Conservation (phyloP, 2,329 filamentous ascomycete species). For the Alternaria rosae region DNA sequence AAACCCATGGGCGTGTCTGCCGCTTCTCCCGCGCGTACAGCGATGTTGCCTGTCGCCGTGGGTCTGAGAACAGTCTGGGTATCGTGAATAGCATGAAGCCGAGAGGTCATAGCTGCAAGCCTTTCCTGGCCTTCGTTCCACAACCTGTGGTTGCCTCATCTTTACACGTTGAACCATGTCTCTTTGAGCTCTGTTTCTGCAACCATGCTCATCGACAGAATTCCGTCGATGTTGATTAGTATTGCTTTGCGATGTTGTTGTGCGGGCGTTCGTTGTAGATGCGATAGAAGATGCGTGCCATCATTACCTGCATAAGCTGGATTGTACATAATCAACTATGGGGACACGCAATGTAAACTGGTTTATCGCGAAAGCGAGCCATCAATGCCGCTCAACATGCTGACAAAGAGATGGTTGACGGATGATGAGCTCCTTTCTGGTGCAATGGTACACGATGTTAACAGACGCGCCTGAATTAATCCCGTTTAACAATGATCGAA, state of each 20-base stretch:
- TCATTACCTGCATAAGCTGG: neutral
- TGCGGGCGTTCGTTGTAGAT: neutral
- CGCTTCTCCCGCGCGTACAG: neutral
- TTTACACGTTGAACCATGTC: neutral
- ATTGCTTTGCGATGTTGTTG: neutral
- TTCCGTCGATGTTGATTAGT: neutral
- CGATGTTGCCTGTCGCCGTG: slow-evolving; percentile 3
- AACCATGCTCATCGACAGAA: neutral
- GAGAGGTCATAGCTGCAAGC: neutral
- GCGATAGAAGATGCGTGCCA: neutral
- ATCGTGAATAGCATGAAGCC: neutral
- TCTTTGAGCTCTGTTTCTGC: neutral
- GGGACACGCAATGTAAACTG: neutral
- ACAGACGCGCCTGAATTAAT: neutral
- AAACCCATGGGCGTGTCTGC: slow-evolving; percentile 7
- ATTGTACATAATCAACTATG: rapidly evolving
- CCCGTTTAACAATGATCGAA: neutral
- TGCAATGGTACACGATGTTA: neutral
- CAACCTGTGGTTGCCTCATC: neutral
- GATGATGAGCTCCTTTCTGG: neutral
- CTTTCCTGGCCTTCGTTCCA: neutral
- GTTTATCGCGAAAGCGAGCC: neutral
- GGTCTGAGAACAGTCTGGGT: slow-evolving; percentile 1
- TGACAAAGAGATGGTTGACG: neutral
- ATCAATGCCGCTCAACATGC: neutral